Evolutionary conservation across 1,139 yeast genomes (phyloP).

Genomic region (Wickerhamomyces sp.): DNA sequence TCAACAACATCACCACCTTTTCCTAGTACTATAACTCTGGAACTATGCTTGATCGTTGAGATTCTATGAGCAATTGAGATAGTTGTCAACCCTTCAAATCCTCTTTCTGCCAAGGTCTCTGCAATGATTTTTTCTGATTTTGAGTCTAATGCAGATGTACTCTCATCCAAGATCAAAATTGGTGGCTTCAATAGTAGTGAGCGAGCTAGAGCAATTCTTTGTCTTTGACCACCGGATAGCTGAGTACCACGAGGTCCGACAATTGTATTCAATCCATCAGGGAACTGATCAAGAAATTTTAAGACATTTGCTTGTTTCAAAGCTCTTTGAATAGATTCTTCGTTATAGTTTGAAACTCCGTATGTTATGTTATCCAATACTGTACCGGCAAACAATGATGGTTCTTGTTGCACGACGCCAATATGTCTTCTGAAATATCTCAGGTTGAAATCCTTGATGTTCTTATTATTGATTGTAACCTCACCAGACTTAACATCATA

Average conservation of each 20-base stretch:
- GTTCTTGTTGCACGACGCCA: slow-evolving; percentile 89
- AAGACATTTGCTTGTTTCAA: slow-evolving; percentile 62
- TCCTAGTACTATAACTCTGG: slow-evolving; percentile 66
- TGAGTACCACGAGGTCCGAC: slow-evolving; percentile 90
- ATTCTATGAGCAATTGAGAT: slow-evolving; percentile 90
- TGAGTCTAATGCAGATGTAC: slow-evolving; percentile 75
- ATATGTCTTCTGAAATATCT: slow-evolving; percentile 68
- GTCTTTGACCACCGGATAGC: slow-evolving; percentile 83
- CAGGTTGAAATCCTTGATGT: slow-evolving; percentile 60
- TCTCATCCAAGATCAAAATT: slow-evolving; percentile 68
- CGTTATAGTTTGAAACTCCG: slow-evolving; percentile 51
- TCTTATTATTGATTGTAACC: slow-evolving; percentile 61
- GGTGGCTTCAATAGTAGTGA: slow-evolving; percentile 66
- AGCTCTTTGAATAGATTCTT: slow-evolving; percentile 41
- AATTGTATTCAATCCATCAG: slow-evolving; percentile 73
- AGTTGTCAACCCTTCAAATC: slow-evolving; percentile 70
- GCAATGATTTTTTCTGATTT: slow-evolving; percentile 67
- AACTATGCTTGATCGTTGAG: slow-evolving; percentile 74
- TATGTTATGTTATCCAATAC: slow-evolving; percentile 76
- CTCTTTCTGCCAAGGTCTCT: slow-evolving; percentile 57
- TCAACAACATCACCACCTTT: slow-evolving; percentile 71
- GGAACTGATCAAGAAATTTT: slow-evolving; percentile 63
- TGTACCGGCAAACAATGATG: slow-evolving; percentile 73
- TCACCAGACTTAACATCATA: slow-evolving; percentile 59
- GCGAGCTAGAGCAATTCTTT: slow-evolving; percentile 82